Conservation (phyloP, 805 yeast species). For the Babjeviella inositovora region DNA sequence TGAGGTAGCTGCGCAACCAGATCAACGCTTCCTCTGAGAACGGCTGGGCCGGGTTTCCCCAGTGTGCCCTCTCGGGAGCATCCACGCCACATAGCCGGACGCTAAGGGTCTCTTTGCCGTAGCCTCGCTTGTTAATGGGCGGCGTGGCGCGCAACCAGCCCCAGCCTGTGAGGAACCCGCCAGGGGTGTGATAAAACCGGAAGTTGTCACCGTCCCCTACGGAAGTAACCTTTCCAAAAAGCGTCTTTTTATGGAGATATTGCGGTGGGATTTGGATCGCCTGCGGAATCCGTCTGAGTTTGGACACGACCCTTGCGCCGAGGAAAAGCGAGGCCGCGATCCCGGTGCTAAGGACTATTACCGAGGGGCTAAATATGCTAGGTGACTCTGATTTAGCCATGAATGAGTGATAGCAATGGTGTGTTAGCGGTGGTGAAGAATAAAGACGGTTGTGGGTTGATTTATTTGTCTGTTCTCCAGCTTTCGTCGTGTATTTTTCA, state of each 20-base stretch:
- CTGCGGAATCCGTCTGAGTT: constrained; percentile 31
- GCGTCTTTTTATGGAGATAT: constrained; percentile 22
- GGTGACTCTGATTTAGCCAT: no score
- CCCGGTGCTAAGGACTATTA: no score
- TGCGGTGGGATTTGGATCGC: constrained; percentile 31
- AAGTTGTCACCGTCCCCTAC: constrained; percentile 97
- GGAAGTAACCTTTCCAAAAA: constrained; percentile 65
- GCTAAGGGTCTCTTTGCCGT: constrained; percentile 56
- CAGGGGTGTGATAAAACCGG: constrained; percentile 86
- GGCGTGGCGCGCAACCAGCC: constrained; percentile 75
- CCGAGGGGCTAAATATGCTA: no score
- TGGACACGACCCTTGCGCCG: no score
- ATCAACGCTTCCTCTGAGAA: constrained; percentile 67
- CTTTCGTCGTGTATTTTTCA: no score
- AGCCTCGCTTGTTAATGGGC: constrained; percentile 21
- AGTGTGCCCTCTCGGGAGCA: constrained; percentile 93
- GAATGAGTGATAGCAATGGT: no score
- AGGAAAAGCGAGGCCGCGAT: no score
- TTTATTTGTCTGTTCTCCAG: no score
- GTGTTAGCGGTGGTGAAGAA: no score
- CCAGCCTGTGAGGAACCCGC: constrained; percentile 84
- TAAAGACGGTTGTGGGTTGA: no score
- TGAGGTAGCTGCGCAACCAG: constrained; percentile 56
- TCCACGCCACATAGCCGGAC: constrained; percentile 85
- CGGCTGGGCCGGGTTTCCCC: constrained; percentile 88